Conservation (phyloP, 2,329 filamentous ascomycete genomes). For the Diplodia mutila region DNA sequence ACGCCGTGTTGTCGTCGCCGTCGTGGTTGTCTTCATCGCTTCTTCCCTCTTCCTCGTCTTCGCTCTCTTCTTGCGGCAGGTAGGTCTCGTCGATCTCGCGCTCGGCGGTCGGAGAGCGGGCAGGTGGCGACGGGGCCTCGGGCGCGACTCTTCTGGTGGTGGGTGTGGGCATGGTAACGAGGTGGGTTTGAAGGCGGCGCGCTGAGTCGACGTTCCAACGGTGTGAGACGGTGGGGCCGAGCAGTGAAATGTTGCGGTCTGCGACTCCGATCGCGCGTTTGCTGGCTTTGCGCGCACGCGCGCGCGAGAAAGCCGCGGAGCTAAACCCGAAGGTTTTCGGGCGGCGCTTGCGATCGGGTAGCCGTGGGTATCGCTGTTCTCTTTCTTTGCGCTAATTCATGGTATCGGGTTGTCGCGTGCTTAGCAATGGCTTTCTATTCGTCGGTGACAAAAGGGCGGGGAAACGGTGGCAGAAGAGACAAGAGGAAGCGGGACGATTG, state of each 20-base stretch:
- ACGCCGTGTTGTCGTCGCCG: slow-evolving; percentile 28
- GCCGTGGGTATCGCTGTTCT: neutral
- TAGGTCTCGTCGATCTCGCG: neutral
- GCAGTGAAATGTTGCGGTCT: neutral
- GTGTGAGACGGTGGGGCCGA: neutral
- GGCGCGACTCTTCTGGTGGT: neutral
- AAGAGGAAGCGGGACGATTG: neutral
- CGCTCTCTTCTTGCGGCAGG: neutral
- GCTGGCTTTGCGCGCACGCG: neutral
- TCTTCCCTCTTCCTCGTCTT: neutral
- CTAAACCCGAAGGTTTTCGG: neutral
- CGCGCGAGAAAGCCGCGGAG: neutral
- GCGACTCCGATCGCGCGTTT: neutral
- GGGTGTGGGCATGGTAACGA: neutral
- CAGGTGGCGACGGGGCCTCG: neutral
- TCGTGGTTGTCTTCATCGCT: neutral
- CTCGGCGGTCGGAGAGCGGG: neutral
- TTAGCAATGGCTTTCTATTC: neutral
- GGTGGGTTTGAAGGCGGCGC: neutral
- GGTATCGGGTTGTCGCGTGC: neutral
- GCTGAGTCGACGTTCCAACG: neutral
- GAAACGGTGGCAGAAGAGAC: neutral
- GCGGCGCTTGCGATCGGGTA: neutral
- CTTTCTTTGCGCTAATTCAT: slow-evolving; percentile 1
- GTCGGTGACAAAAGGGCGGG: neutral